These are phyloP conservation scores for Emmonsiellopsis sp. DNA, from an alignment of 2,329 filamentous ascomycete genomes.

Conservation along the genomic window DNA sequence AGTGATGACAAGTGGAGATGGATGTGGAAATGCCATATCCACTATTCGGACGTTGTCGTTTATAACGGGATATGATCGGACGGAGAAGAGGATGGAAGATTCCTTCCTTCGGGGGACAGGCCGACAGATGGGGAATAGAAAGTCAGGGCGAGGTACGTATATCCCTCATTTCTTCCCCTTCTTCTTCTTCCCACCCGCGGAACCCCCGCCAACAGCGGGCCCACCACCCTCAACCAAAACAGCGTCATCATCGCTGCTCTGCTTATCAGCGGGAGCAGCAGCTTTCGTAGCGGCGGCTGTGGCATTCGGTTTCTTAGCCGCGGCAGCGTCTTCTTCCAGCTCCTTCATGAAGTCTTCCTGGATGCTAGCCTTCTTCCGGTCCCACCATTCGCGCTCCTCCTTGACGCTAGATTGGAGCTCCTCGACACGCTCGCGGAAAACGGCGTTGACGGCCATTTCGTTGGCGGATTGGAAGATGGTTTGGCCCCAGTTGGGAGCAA, in stretches of 20 bases:
- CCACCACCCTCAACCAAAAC: constrained; percentile 64
- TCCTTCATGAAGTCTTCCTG: constrained; percentile 75
- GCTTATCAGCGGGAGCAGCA: constrained; percentile 15
- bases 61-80: too few relatives aligned
- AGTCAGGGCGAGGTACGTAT: background rate
- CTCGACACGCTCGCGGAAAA: constrained; percentile 63
- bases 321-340: constrained; percentile 40
- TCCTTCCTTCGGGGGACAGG: background rate
- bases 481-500: constrained; percentile 81
- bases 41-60: too few relatives aligned
- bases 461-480: constrained; percentile 95
- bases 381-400: constrained; percentile 86
- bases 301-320: constrained; percentile 15
- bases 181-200: constrained; percentile 28
- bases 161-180: constrained; percentile 37
- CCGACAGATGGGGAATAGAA: background rate
- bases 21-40: too few relatives aligned
- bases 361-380: constrained; percentile 65
- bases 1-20: too few relatives aligned
- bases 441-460: constrained; percentile 80
- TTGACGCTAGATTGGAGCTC: constrained; percentile 63
- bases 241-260: constrained; percentile 57
- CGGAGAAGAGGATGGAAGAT: too few relatives aligned
- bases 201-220: constrained; percentile 27
- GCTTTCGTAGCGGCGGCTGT: constrained; percentile 10